Conservation (phyloP, 139 green algal genomes). For the Chlamydomonas sphaeroides region DNA sequence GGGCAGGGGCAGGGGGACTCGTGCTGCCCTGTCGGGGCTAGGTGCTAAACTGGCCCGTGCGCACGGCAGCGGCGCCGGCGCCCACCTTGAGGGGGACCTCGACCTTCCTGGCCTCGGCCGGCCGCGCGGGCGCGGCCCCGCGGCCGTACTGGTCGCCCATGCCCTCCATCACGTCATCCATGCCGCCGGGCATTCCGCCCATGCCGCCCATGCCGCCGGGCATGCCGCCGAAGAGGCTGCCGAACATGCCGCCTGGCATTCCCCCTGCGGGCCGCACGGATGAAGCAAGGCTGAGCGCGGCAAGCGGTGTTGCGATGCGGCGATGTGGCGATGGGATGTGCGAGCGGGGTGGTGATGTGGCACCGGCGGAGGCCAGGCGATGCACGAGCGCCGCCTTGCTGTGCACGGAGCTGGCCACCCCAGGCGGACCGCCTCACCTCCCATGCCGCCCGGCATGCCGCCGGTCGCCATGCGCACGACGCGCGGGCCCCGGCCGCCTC, state of each 20-base stretch:
- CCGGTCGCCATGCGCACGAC: no score
- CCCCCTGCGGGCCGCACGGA: no score
- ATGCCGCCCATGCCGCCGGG: conserved; percentile 27
- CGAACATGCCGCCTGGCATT: background rate
- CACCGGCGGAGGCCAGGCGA: no score
- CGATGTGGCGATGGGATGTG: no score
- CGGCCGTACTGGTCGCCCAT: conserved; percentile 17
- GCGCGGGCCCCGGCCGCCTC: conserved; percentile 2
- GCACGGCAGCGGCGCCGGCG: background rate
- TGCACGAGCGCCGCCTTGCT: no score
- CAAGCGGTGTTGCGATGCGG: no score
- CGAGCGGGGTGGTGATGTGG: no score
- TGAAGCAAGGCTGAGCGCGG: no score
- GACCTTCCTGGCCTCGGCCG: conserved; percentile 7
- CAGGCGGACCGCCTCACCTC: no score
- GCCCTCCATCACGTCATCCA: background rate
- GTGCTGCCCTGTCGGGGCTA: background rate
- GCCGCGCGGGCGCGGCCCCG: background rate
- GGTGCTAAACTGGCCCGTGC: background rate
- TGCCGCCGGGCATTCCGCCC: background rate
- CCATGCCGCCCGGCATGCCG: background rate
- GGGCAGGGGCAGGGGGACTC: no score
- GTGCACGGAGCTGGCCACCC: no score
- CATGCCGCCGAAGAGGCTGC: background rate
- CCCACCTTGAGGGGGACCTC: conserved; percentile 41